These are phyloP conservation scores for Metschnikowia baotianmanensis DNA, from an alignment of 805 yeast genomes.

Conservation along the genomic window DNA sequence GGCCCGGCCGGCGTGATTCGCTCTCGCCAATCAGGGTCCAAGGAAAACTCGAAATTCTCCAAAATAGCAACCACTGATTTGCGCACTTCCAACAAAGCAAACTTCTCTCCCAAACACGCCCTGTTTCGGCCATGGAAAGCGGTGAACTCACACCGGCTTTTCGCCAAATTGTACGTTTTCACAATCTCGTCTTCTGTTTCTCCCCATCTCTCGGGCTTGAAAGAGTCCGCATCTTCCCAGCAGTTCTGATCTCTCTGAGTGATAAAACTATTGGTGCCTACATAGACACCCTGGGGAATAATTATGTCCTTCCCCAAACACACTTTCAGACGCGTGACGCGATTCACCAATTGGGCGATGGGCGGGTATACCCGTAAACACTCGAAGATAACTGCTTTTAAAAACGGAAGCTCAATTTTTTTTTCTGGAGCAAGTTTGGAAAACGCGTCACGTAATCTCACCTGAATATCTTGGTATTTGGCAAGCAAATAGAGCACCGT, in stretches of 20 bases:
- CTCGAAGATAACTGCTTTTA: conserved; percentile 42
- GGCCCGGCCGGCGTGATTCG: conserved; percentile 60
- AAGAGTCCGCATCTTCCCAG: conserved; percentile 48
- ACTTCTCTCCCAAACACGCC: conserved; percentile 60
- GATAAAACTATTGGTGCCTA: conserved; percentile 55
- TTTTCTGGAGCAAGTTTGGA: not conserved
- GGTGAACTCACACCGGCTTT: conserved; percentile 45
- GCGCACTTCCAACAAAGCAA: conserved; percentile 48
- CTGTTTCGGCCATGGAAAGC: conserved; percentile 60
- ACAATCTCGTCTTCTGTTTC: conserved; percentile 33
- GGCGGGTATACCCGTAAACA: conserved; percentile 55
- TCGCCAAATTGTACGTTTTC: conserved; percentile 40
- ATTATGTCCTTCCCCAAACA: conserved; percentile 40
- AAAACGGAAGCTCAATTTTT: conserved; percentile 18
- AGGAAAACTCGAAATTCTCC: conserved; percentile 30
- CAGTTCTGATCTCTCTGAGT: conserved; percentile 43
- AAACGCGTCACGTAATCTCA: conserved; percentile 21
- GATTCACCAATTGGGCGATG: conserved; percentile 53
- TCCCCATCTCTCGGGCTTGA: conserved; percentile 56
- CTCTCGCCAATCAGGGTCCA: conserved; percentile 47
- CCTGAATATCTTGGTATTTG: conserved; percentile 38
- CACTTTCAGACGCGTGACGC: conserved; percentile 39
- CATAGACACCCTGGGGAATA: conserved; percentile 50
- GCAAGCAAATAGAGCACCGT: conserved; percentile 48
- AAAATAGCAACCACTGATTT: conserved; percentile 38